Evolutionary conservation across 2,329 filamentous ascomycete species (phyloP), one percentile per base, ranked within the genome.

Genomic region (Pseudogymnoascus sp.): DNA sequence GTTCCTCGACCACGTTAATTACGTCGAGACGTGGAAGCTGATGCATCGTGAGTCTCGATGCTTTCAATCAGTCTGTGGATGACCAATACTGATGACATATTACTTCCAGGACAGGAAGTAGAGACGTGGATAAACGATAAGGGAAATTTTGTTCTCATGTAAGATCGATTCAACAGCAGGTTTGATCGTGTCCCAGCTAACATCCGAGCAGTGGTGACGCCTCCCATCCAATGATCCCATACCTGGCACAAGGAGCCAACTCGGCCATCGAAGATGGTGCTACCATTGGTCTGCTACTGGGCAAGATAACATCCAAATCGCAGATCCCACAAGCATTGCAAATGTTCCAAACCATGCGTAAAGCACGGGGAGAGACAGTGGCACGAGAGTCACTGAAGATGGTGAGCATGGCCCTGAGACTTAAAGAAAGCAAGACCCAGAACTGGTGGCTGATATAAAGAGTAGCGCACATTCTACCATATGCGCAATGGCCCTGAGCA

Each of bases 21-120:
- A 73, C 1, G 84, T 89, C 0, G 81, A 85, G 39, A 90, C 89
- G 71, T 90, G 87, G 88, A 87, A 84, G 69, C 71, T 90, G 35
- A 85, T 89, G 82, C 48, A 55, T 35, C 48, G 48, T 55, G 48
- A 17, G 48, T 33, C n/a, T 21, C 13, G 0, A 27, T 13, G 29
- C n/a, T 5, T 55, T 12, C 2, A 5, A 13, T n/a, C 9, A 21
- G 5, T 55, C 29, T 7, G 5, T 17, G 2, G 9, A 33, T 55
- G 2, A 17, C 21, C n/a, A 33, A 55, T 55, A 15, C 15, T 55
- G 15, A 55, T 61, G 72, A 77, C 60, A 76, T 71, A 76, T 74
- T 72, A 69, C 65, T 58, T 67, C 2, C 41, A 62, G 2, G 62
- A 65, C 48, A 55, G 5, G 48, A 55, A 17, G 48, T 55, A 21